Base-by-base conservation (phyloP, 495 filamentous ascomycete genomes). In the Hypomontagnella monticulosa region DNA sequence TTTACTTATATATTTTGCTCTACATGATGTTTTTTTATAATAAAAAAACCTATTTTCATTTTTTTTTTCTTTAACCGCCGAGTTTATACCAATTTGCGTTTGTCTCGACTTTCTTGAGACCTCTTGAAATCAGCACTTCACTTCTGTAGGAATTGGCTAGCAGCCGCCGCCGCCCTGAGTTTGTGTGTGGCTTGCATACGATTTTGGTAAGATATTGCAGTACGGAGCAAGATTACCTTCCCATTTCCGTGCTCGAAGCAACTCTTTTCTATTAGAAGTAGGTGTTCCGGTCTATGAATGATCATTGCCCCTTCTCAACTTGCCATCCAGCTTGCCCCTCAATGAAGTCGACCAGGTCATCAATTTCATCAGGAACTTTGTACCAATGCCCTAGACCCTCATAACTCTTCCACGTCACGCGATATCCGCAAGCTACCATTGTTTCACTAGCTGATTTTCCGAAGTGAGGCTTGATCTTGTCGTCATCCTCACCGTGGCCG, bases 351-450 rank as follows among this genome's bases (percentile, higher is more conserved):
- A 83, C 67, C 43, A 86, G 80, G 27, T 79, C 75, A 61, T 87
- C 82, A 59, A 85, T 79, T 15, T 81, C 81, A 41, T 83, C 78
- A 0, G 81, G 82, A 44, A 84, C 79, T 66, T 82, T 84, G 20
- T 57, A 64, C 53, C 61, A 64, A 27, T 58, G 61, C n/a, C 53
- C 61, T 0, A 57, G 78, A 10, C 67, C 71, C 32, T 78, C 72
- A 67, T 83, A 84, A 42, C 76, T 70, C 20, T 75, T 69, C 80
- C 82, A 84, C 23, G 76, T 61, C 14, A 81, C 71, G 0, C 73
- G n/a, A 37, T 80, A 71, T 36, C 71, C 74, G 23, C 79, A 56
- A 49, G 56, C 41, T 18, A 58, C 32, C 30, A 86, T 52, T 11
- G 79, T 67, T n/a, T 56, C 57, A 9, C 61, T 57, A 43, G 80